Percentiles rank a stretch among this genome's conserved stretches.
Conservation (phyloP, 2,329 filamentous ascomycete genomes). For the Phaeosphaeriaceae sp. region DNA sequence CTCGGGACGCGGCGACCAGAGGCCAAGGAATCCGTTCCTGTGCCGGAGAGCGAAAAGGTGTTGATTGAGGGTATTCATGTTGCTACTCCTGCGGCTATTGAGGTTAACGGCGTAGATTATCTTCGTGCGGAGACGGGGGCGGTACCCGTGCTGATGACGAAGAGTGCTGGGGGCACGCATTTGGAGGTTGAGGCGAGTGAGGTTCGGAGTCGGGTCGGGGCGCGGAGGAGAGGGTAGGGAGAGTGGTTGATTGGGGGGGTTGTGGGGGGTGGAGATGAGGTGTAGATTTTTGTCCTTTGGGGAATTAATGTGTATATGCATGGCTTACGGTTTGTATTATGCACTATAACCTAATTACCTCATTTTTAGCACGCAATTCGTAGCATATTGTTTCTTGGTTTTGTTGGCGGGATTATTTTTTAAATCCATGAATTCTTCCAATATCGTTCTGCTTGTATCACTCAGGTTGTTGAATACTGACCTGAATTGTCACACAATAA, state of each 20-base stretch:
- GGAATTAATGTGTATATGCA: no score
- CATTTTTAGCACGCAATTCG: no score
- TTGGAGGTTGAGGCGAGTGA: slow-evolving; percentile 37
- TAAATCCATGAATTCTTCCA: no score
- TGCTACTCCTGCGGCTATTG: slow-evolving; percentile 33
- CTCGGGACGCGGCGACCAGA: slow-evolving; percentile 49
- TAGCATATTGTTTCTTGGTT: no score
- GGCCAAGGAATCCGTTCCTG: slow-evolving; percentile 23
- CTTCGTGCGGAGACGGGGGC: slow-evolving; percentile 7
- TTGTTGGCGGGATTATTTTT: no score
- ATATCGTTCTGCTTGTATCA: no score
- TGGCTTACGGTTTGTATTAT: no score
- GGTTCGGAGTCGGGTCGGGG: slow-evolving; percentile 30
- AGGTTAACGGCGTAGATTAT: slow-evolving; percentile 28
- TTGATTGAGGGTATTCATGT: slow-evolving; percentile 43
- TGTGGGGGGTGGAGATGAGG: no score
- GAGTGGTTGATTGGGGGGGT: background rate
- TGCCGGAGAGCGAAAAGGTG: slow-evolving; percentile 33
- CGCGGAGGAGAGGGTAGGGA: slow-evolving; percentile 17
- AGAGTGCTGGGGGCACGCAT: slow-evolving; percentile 25
- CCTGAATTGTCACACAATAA: no score
- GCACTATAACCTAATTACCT: no score
- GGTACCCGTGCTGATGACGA: slow-evolving; percentile 23
- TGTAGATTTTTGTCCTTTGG: no score
- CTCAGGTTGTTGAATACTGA: no score